phyloP scores from a whole-genome alignment of 1,284 basidiomycete species.

The Tilletiaria anomala region DNA sequence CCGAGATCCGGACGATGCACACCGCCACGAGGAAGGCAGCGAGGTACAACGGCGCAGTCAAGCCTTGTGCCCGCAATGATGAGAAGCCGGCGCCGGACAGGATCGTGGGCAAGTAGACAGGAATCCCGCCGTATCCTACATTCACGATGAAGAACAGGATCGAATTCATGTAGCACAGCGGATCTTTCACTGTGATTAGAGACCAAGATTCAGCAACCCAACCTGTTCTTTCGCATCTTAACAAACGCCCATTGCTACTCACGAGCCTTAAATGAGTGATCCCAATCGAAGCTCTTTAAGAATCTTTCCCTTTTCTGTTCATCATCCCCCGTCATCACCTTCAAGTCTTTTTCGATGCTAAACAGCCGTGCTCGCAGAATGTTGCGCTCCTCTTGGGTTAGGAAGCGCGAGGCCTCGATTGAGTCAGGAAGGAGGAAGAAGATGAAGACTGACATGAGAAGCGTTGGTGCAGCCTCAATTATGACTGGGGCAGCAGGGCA shows the following conservation, averaged over 20 bases:
- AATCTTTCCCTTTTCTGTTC: too few relatives aligned
- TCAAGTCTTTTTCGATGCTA: too few relatives aligned
- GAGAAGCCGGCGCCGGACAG: conserved; percentile 27
- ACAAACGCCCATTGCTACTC: too few relatives aligned
- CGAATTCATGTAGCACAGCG: conserved; percentile 18
- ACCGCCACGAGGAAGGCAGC: conserved; percentile 22
- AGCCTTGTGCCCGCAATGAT: conserved; percentile 17
- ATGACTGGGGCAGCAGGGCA: too few relatives aligned
- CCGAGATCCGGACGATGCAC: conserved; percentile 9
- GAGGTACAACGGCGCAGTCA: conserved; percentile 24
- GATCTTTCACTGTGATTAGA: too few relatives aligned
- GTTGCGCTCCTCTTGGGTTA: conserved; percentile 16
- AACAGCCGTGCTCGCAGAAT: conserved; percentile 24
- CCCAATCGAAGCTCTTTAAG: too few relatives aligned
- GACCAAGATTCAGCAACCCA: too few relatives aligned
- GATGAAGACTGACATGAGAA: conserved; percentile 19
- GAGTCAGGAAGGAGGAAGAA: conserved; percentile 25
- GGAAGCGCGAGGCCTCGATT: conserved; percentile 18
- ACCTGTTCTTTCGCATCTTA: too few relatives aligned
- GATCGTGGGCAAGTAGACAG: conserved; percentile 34
- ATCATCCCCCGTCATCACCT: too few relatives aligned
- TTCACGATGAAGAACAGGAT: conserved; percentile 29
- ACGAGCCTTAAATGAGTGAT: too few relatives aligned
- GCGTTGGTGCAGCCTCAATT: conserved; percentile 28
- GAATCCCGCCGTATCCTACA: conserved; percentile 24